Conservation (phyloP, 192 early-diverging fungal genomes). For the Entomortierella lignicola region DNA sequence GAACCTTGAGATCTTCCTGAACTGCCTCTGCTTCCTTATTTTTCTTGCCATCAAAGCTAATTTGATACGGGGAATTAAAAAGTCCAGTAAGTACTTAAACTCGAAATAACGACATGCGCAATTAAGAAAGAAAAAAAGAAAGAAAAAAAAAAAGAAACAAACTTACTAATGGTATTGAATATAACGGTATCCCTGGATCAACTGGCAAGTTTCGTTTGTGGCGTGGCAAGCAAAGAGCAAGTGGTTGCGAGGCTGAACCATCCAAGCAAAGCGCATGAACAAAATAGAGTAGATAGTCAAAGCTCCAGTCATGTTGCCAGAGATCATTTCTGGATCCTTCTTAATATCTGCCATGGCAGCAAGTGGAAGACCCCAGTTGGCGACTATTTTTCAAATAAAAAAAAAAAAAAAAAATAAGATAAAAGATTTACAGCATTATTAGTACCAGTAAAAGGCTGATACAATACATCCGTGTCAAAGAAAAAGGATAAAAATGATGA, state of each 20-base stretch:
- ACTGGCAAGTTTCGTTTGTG: constrained; percentile 91
- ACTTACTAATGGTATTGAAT: constrained; percentile 81
- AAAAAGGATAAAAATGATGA: no score
- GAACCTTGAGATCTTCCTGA: constrained; percentile 33
- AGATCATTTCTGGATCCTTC: constrained; percentile 92
- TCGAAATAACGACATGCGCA: no score
- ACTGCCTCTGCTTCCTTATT: neutral
- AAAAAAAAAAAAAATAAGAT: neutral
- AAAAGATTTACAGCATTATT: neutral
- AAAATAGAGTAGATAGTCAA: constrained; percentile 88
- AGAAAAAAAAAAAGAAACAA: neutral
- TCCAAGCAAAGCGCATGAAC: constrained; percentile 97
- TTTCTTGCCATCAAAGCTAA: constrained; percentile 56
- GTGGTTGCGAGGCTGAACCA: constrained; percentile 90
- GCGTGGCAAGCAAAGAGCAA: constrained; percentile 94
- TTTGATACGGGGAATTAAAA: no score
- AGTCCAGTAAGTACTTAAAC: no score
- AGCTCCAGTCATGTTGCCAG: constrained; percentile 93
- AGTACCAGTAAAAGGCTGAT: neutral
- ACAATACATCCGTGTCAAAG: no score
- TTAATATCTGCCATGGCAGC: constrained; percentile 94
- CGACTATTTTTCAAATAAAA: constrained; percentile 49
- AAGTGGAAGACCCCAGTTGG: constrained; percentile 95
- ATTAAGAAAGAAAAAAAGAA: neutral
- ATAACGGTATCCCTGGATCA: constrained; percentile 87